Evolutionary conservation across 352 stramenopile species (phyloP), one percentile per base, ranked within the genome.

Genomic region (Pythium dissotocum): DNA sequence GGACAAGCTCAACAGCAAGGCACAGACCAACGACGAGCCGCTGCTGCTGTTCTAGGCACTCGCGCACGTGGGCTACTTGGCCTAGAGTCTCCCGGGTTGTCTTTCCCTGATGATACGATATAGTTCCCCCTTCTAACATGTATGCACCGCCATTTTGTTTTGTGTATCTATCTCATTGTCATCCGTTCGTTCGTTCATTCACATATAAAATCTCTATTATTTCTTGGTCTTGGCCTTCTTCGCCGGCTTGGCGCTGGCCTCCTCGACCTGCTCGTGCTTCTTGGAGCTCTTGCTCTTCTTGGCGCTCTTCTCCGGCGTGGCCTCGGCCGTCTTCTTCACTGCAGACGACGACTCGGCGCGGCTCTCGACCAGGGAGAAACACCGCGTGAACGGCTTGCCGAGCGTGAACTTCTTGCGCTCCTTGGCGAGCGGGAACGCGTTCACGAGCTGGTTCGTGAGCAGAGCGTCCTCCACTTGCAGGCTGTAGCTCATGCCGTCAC

Each of bases 361-460:
- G 55, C 89, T 68, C 55, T 90, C 74, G 14, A 94, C 75, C 10
- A 94, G 74, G 35, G 86, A 92, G 51, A 92, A 91, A 56, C 80
- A 89, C 53, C 80, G 80, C 44, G 82, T 73, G 61, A 94, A 94
- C 0, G 85, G 85, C 64, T 92, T 92, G 49, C 77, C 85, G 13
- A 94, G 73, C 48, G 80, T 76, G 30, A 88, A 92, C 6, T 77
- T 82, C 52, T 78, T 73, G 54, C 82, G 85, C 58, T 94, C 72
- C 35, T 75, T 72, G 1, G 80, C 76, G 6, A 80, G 59, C 18
- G 85, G 83, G 58, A 94, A 83, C 10, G 85, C 85, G 56, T 94
- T 94, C 59, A 90, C 83, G 33, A 94, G 75, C 68, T 92, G 85
- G n/a, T 83, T 73, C 24, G 85, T 85, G 14, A 92, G 77, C 72